Evolutionary conservation across 371 early-diverging fungal genomes (phyloP).

Genomic region (Mucor velutinosus): DNA sequence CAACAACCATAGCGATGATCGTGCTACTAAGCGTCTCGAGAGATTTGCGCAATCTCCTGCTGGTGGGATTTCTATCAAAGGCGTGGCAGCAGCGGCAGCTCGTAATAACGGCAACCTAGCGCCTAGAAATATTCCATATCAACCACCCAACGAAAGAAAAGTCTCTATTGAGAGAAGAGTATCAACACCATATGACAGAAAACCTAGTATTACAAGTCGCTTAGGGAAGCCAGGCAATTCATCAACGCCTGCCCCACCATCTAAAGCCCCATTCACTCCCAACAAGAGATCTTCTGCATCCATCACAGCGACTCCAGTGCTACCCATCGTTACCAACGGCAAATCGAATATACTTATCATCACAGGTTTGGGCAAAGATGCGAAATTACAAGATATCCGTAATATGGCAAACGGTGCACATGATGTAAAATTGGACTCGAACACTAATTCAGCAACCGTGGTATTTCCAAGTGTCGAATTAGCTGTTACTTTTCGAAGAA

Average conservation of each 20-base stretch:
- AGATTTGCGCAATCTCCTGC: constrained; percentile 7
- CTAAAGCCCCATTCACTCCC: background rate
- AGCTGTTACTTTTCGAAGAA: constrained; percentile 20
- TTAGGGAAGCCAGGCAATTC: background rate
- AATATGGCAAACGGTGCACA: constrained; percentile 1
- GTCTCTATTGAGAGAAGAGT: background rate
- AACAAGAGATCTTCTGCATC: background rate
- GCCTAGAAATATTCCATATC: constrained; percentile 1
- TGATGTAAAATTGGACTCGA: background rate
- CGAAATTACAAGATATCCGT: background rate
- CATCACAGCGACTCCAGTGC: background rate
- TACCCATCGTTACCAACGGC: constrained; percentile 7
- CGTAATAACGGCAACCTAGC: background rate
- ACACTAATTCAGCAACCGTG: background rate
- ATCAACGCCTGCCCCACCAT: background rate
- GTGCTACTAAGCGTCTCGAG: background rate
- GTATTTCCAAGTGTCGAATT: constrained; percentile 6
- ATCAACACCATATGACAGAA: background rate
- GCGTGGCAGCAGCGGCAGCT: constrained; percentile 7
- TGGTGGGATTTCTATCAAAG: constrained; percentile 12
- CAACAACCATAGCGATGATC: background rate
- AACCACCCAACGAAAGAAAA: constrained; percentile 5
- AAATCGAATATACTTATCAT: constrained; percentile 11
- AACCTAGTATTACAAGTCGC: constrained; percentile 4
- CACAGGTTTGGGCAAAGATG: background rate